Evolutionary conservation across 139 green algal genomes (phyloP).

Genomic region (Chlorella sp.): DNA sequence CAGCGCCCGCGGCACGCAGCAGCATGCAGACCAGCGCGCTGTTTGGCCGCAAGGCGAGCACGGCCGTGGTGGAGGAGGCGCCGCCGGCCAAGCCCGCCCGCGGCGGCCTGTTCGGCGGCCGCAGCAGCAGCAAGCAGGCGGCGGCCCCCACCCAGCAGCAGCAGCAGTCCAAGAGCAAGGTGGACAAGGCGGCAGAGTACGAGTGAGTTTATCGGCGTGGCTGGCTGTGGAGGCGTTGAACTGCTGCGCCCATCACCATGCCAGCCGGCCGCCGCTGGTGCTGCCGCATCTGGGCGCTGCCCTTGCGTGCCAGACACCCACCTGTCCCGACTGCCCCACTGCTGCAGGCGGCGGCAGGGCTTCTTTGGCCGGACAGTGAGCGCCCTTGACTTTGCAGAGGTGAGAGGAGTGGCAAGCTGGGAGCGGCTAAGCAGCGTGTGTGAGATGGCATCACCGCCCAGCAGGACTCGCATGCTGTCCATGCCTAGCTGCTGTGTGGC

Average conservation of each 20-base stretch:
- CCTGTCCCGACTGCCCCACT: not conserved
- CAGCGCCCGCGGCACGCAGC: not conserved
- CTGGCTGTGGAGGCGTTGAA: too few species aligned
- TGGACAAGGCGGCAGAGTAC: constrained; percentile 44
- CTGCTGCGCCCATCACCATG: too few species aligned
- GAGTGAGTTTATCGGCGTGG: constrained; percentile 23
- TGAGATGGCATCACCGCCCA: too few species aligned
- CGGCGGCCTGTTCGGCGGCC: not conserved
- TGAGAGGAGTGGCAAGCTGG: constrained; percentile 26
- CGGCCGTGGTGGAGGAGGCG: not conserved
- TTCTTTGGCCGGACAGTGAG: not conserved
- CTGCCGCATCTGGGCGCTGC: too few species aligned
- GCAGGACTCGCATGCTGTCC: too few species aligned
- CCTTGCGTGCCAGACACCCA: not conserved
- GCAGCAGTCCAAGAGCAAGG: not conserved
- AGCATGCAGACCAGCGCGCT: not conserved
- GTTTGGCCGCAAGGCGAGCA: constrained; percentile 6
- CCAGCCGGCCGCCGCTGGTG: not conserved
- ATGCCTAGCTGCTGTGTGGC: not conserved
- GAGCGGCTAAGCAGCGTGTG: too few species aligned
- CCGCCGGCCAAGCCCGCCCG: not conserved
- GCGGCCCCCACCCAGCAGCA: constrained; percentile 2
- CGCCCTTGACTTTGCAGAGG: constrained; percentile 69
- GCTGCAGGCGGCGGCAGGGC: constrained; percentile 19
- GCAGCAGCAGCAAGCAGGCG: not conserved